phyloP scores from a whole-genome alignment of 179 eudicot genomes.

The Silene noctiflora region DNA sequence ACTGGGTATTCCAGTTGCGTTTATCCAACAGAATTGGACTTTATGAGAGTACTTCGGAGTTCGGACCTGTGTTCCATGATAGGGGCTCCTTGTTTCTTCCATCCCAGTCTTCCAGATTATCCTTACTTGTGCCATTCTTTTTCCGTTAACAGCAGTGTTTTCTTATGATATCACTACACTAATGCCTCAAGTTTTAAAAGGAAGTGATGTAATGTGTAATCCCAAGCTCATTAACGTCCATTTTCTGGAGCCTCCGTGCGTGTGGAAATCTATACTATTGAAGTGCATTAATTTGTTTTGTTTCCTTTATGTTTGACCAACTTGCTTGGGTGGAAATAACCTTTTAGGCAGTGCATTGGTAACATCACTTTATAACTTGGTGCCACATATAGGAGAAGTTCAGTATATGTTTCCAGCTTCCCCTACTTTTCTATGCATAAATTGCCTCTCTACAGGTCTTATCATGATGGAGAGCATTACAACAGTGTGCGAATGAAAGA shows the following conservation, averaged over 20 bases:
- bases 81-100: background rate
- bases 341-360: background rate
- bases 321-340: background rate
- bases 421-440: background rate
- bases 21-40: background rate
- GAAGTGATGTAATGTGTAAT: background rate
- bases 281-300: background rate
- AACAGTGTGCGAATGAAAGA: slow-evolving; percentile 82
- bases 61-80: background rate
- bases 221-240: background rate
- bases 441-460: slow-evolving; percentile 52
- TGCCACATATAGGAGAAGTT: background rate
- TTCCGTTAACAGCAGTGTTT: background rate
- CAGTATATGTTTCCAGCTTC: background rate
- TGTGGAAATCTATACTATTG: background rate
- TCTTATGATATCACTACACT: background rate
- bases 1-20: background rate
- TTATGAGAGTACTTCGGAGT: background rate
- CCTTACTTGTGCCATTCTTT: too few relatives aligned
- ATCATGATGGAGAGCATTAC: slow-evolving; percentile 90
- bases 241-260: background rate
- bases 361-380: background rate
- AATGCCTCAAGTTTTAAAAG: background rate
- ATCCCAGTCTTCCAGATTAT: background rate
- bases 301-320: background rate